Conservation (phyloP, 805 yeast species). For the Candida xiaguanensis region DNA sequence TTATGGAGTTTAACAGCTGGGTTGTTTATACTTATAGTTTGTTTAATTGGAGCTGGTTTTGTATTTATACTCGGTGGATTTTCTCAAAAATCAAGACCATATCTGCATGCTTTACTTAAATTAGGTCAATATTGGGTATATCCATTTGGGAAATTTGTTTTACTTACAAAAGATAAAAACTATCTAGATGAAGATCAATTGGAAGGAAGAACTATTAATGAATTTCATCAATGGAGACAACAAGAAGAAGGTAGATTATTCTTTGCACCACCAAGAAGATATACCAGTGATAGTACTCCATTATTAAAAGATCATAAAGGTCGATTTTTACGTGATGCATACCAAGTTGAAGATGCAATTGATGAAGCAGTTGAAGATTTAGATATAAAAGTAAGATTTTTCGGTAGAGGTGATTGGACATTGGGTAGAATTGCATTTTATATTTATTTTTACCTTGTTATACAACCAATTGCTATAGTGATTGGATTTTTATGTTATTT, state of each 20-base stretch:
- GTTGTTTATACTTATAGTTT: constrained; percentile 49
- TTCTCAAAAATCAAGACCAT: constrained; percentile 52
- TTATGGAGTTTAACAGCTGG: constrained; percentile 80
- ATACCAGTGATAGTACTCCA: constrained; percentile 31
- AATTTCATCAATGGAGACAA: constrained; percentile 85
- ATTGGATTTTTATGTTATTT: constrained; percentile 72
- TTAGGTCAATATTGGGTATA: constrained; percentile 68
- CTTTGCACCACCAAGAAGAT: constrained; percentile 63
- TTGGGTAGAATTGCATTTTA: constrained; percentile 78
- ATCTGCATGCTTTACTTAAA: constrained; percentile 56
- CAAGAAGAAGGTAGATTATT: constrained; percentile 74
- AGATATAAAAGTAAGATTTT: constrained; percentile 53
- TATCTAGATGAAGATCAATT: constrained; percentile 84
- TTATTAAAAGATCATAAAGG: constrained; percentile 42
- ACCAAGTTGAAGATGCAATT: constrained; percentile 22
- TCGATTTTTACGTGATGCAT: constrained; percentile 35
- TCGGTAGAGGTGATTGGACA: constrained; percentile 93
- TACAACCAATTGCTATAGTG: constrained; percentile 62
- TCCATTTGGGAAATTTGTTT: constrained; percentile 90
- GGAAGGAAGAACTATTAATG: constrained; percentile 81
- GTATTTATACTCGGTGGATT: constrained; percentile 39
- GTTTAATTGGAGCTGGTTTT: constrained; percentile 46
- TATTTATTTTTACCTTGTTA: constrained; percentile 58
- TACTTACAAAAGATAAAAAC: constrained; percentile 71
- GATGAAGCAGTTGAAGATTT: constrained; percentile 14